A percentile compares a stretch with the other conserved stretches of the same genome.
Conservation (phyloP, 2,329 filamentous ascomycete genomes). For the Venturia pyrina region DNA sequence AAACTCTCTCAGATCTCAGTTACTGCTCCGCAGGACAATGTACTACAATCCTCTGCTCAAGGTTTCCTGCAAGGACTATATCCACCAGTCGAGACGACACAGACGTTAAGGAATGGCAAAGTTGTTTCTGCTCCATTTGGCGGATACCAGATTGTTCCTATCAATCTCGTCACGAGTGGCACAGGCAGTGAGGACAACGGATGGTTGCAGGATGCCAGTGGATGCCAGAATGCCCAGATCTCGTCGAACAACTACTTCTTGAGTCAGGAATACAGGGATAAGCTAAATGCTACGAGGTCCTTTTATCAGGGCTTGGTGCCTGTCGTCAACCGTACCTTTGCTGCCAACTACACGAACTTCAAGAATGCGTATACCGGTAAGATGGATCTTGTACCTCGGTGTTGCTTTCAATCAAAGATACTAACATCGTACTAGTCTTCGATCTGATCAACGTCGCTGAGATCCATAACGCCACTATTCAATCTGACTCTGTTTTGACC, state of each 20-base stretch:
- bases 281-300: constrained; percentile 38
- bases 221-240: constrained; percentile 44
- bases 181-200: constrained; percentile 32
- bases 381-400: constrained; percentile 18
- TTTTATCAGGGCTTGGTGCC: constrained; percentile 46
- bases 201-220: constrained; percentile 49
- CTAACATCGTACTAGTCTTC: constrained; percentile 31
- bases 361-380: constrained; percentile 58
- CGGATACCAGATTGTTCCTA: constrained; percentile 76
- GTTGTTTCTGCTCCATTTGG: constrained; percentile 56
- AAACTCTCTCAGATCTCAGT: constrained; percentile 61
- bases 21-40: constrained; percentile 61
- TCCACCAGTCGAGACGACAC: constrained; percentile 53
- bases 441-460: constrained; percentile 53
- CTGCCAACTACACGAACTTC: constrained; percentile 39
- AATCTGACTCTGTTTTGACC: constrained; percentile 50
- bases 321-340: constrained; percentile 43
- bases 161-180: constrained; percentile 51
- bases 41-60: constrained; percentile 69
- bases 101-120: constrained; percentile 63
- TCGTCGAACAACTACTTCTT: constrained; percentile 51
- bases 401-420: background rate
- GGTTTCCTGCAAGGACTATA: constrained; percentile 82
- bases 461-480: constrained; percentile 55
- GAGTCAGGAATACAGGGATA: constrained; percentile 38